Evolutionary conservation across 2,329 filamentous ascomycete genomes (phyloP), one percentile per base, ranked within the genome.

Genomic region (Fusarium falciforme): DNA sequence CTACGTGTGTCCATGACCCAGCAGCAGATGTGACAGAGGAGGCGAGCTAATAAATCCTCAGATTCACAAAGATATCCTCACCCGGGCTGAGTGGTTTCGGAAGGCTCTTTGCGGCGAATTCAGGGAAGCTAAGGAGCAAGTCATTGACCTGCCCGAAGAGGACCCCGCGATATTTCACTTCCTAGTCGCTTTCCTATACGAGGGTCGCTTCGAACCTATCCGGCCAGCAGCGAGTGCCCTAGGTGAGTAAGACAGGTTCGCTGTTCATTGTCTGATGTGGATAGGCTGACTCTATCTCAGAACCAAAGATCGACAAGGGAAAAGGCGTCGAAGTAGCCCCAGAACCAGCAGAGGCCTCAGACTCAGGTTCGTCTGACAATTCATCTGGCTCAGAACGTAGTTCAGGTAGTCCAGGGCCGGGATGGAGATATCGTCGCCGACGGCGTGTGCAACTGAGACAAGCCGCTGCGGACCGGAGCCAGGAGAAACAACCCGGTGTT

Each of bases 131-230:
- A 81, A 80, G 22, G 81, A 84, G 17, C 85, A 87, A 69, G 82
- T 83, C 16, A 83, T 89, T 61, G 82, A 87, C 73, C 79, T 89
- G 2, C 86, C 86, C 0, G 87, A 88, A 66, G 87, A 89, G 68
- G 83, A 88, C 70, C 85, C 87, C 4, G 83, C 84, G 63, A 83
- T 87, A 55, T 89, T 89, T 69, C 85, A 87, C 66, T 87, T 88
- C 70, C 77, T 89, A 47, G 79, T 89, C 38, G 85, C 86, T n/a
- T 88, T 84, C 60, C 78, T 88, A 14, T 88, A 88, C 71, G 86
- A 88, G 71, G 83, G 82, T 22, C 83, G 79, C 64, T 88, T 85
- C 71, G 80, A 83, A 5, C 86, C 86, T 38, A 85, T 87, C 65
- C 84, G 79, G 70, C 79, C 86, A n/a, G 79, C 82, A 36, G 81